phyloP scores from a whole-genome alignment of 257 asterid species.

The Paulownia fortunei region DNA sequence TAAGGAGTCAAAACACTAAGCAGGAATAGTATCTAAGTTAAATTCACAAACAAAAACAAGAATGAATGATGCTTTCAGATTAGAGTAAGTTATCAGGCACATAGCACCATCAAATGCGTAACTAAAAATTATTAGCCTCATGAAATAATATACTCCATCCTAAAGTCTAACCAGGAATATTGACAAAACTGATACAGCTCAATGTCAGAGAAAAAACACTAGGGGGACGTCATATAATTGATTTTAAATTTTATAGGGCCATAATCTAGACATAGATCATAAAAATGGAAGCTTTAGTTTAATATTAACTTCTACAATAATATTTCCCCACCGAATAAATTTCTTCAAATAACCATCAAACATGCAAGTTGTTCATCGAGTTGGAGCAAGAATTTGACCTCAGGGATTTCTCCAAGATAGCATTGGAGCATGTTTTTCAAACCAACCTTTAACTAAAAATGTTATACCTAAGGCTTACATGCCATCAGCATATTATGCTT shows the following conservation, averaged over 20 bases:
- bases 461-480: not conserved
- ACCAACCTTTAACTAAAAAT: not conserved
- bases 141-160: not conserved
- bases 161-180: not conserved
- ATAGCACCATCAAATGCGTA: not conserved
- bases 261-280: not conserved
- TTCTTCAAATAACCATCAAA: not conserved
- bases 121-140: not conserved
- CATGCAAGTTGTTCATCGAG: not conserved
- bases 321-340: not conserved
- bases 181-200: not conserved
- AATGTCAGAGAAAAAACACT: not conserved
- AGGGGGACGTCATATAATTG: not conserved
- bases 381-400: not conserved
- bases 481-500: not conserved
- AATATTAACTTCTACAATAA: not conserved
- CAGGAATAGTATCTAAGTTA: slow-evolving; percentile 16
- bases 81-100: not conserved
- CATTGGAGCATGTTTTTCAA: not conserved
- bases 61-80: not conserved
- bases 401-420: not conserved
- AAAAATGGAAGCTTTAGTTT: not conserved
- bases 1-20: slow-evolving; percentile 89
- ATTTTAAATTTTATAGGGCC: not conserved
- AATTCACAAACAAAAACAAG: not conserved